Evolutionary conservation across 768 basidiomycete genomes (phyloP).

Genomic region (Mrakia gelida): DNA sequence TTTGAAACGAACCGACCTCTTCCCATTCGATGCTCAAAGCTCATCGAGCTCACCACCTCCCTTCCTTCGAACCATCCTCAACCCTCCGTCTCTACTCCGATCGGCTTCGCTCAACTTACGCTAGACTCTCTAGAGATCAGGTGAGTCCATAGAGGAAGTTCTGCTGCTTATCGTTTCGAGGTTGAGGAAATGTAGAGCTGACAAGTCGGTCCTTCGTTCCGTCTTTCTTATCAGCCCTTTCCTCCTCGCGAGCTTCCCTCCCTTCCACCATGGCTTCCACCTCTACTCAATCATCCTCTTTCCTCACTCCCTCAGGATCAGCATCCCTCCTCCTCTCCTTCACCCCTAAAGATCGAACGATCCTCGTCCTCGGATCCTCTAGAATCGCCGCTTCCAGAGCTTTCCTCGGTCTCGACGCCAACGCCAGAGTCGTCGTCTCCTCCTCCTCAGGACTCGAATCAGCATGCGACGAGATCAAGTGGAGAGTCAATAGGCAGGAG

Average conservation of each 20-base stretch:
- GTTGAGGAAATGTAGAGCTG: too few species aligned
- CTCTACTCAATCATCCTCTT: background rate
- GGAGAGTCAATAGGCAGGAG: constrained; percentile 51
- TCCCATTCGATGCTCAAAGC: too few species aligned
- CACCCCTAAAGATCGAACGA: constrained; percentile 9
- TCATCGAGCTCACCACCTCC: too few species aligned
- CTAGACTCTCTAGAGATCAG: too few species aligned
- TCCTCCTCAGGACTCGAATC: constrained; percentile 46
- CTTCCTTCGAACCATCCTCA: too few species aligned
- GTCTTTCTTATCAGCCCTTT: background rate
- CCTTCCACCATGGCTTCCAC: background rate
- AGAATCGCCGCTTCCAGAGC: constrained; percentile 77
- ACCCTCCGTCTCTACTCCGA: too few species aligned
- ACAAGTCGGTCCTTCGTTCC: background rate
- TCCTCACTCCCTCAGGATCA: background rate
- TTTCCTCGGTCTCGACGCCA: constrained; percentile 75
- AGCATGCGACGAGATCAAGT: constrained; percentile 68
- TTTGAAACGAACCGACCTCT: too few species aligned
- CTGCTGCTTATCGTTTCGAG: too few species aligned
- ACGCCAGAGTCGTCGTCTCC: constrained; percentile 61
- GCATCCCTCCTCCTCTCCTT: constrained; percentile 25
- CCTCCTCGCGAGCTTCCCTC: background rate
- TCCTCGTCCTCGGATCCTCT: constrained; percentile 70
- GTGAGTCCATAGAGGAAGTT: too few species aligned
- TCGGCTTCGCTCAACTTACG: too few species aligned